phyloP scores from a whole-genome alignment of 768 basidiomycete genomes.

The Macrolepiota albuminosa region DNA sequence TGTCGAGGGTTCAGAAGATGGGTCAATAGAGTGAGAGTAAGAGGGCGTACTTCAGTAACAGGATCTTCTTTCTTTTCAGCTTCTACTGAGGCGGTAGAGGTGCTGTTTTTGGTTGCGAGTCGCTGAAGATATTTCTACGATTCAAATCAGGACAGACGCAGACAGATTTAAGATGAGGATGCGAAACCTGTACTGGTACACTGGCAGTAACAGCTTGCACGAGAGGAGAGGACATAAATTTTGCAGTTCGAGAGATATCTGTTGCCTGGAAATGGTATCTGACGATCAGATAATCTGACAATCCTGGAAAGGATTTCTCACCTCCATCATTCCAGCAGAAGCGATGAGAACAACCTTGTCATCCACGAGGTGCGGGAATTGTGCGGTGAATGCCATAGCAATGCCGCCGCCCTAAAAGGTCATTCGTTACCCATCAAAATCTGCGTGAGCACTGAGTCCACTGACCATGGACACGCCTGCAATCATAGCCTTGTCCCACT shows the following conservation, averaged over 20 bases:
- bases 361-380: conserved; percentile 69
- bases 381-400: conserved; percentile 62
- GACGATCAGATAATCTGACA: background rate
- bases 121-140: conserved; percentile 47
- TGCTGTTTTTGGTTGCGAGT: conserved; percentile 34
- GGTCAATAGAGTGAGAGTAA: background rate
- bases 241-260: conserved; percentile 70
- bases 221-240: conserved; percentile 73
- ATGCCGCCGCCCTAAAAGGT: conserved; percentile 65
- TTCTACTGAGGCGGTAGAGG: conserved; percentile 8
- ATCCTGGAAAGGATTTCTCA: conserved; percentile 15
- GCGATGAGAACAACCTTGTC: conserved; percentile 64
- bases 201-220: conserved; percentile 66
- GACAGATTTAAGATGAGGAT: background rate
- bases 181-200: conserved; percentile 53
- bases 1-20: conserved; percentile 16
- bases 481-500: conserved; percentile 63
- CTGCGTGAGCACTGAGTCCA: background rate
- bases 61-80: conserved; percentile 23
- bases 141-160: background rate
- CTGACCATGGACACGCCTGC: conserved; percentile 75
- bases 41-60: conserved; percentile 36
- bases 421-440: conserved; percentile 1
- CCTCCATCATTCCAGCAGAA: conserved; percentile 67
- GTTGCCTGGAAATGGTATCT: conserved; percentile 32